Evolutionary conservation across 2,329 filamentous ascomycete species (phyloP).

Genomic region (Ramularia collo-cygni): DNA sequence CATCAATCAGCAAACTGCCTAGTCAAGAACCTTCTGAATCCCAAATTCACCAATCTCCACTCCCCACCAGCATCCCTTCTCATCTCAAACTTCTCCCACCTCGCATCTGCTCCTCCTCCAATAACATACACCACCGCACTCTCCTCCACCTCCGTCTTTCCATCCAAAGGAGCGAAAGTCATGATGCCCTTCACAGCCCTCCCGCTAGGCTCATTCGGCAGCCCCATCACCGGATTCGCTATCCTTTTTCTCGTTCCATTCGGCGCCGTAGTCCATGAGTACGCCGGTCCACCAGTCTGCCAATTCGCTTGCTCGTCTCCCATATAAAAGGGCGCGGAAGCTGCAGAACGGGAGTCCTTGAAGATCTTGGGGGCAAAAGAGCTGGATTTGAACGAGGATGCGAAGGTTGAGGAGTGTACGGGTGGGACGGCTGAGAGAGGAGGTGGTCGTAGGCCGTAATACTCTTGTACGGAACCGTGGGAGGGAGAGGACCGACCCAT

Average conservation of each 20-base stretch:
- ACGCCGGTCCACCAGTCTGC: constrained; percentile 26
- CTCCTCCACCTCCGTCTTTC: constrained; percentile 18
- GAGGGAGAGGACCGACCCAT: constrained; percentile 5
- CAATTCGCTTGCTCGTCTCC: constrained; percentile 59
- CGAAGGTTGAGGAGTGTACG: constrained; percentile 15
- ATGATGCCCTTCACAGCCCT: constrained; percentile 73
- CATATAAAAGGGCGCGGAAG: constrained; percentile 72
- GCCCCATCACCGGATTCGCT: constrained; percentile 35
- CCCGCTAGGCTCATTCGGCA: constrained; percentile 47
- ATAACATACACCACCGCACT: constrained; percentile 26
- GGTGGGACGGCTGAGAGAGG: constrained; percentile 24
- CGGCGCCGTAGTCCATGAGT: constrained; percentile 29
- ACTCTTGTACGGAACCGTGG: constrained; percentile 29
- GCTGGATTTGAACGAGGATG: constrained; percentile 24
- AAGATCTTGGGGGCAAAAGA: constrained; percentile 67
- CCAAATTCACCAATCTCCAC: constrained; percentile 25
- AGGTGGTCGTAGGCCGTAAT: constrained; percentile 27
- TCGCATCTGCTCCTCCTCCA: constrained; percentile 29
- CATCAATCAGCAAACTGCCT: constrained; percentile 27
- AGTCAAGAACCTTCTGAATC: constrained; percentile 29
- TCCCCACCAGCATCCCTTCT: constrained; percentile 14
- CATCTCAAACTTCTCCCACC: constrained; percentile 32
- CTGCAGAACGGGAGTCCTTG: constrained; percentile 82
- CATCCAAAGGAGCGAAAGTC: constrained; percentile 54
- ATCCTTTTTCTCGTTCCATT: constrained; percentile 30